Conservation (phyloP, 441 rosid genomes). For the Jatropha multifida region DNA sequence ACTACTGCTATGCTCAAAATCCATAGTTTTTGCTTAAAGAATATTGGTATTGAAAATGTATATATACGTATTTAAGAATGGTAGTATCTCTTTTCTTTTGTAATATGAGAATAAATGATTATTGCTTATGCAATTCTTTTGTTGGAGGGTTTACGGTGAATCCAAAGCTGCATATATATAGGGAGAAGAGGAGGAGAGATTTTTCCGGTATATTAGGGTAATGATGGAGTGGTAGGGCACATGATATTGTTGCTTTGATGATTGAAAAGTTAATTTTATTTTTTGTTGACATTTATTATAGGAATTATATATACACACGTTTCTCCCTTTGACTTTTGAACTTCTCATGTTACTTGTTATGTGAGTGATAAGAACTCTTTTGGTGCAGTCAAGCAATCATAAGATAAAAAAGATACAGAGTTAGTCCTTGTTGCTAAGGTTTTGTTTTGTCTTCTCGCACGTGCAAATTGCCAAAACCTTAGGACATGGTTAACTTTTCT, state of each 20-base stretch:
- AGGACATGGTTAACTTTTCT: constrained; percentile 32
- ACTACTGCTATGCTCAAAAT: constrained; percentile 11
- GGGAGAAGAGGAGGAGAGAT: background rate
- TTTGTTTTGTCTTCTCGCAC: constrained; percentile 27
- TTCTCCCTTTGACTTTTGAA: background rate
- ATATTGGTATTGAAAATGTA: background rate
- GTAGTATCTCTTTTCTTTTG: background rate
- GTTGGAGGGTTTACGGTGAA: background rate
- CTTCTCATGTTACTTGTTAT: constrained; percentile 17
- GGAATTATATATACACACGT: background rate
- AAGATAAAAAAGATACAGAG: background rate
- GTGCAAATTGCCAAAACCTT: constrained; percentile 41
- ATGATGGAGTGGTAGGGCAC: constrained; percentile 30
- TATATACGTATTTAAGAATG: too few relatives aligned
- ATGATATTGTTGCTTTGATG: constrained; percentile 15
- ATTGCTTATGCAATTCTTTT: background rate
- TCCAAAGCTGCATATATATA: background rate
- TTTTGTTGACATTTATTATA: background rate
- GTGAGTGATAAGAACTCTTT: constrained; percentile 31
- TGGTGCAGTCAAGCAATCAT: constrained; percentile 26
- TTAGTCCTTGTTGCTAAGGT: constrained; percentile 31
- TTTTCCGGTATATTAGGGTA: constrained; percentile 23
- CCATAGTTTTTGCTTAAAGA: constrained; percentile 24
- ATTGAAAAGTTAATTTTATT: background rate
- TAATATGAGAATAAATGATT: too few relatives aligned